Base-by-base conservation (phyloP, 257 asterid species). In the Plantago elongata region DNA sequence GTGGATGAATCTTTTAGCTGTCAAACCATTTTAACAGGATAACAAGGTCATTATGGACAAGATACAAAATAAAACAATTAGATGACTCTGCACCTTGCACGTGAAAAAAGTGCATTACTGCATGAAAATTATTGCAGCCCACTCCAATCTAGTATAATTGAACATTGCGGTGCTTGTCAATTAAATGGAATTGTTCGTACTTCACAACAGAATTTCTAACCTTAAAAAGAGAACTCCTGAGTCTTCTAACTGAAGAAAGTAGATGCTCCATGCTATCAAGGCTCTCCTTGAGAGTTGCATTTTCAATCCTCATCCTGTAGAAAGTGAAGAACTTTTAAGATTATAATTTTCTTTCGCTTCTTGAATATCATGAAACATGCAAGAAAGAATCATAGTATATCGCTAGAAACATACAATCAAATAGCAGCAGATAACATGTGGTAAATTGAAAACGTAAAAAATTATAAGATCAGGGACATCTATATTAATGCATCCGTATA, bases 201-300 rank as follows among this genome's bases (percentile, higher is more conserved):
- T 34, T 34, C 40, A 34, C 40, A 4, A 5, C 27, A 45, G 49
- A 47, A 73, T 57, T 9, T 15, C 54, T 63, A 64, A 91, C 98
- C 98, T 92, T 82, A 54, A 73, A 46, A 43, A 92, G 99, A 42
- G 88, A 77, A 58, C 70, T 68, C 48, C 84, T 93, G 57, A 86
- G 97, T 74, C 90, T 77, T 29, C 87, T 75, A 50, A 89, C 81
- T 10, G 96, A 87, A 72, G 88, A 73, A 49, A 82, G 89, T 64
- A 92, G 84, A 74, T 89, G 91, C 75, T 89, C 96, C 99, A 89
- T 92, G 62, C 86, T 89, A 62, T 79, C 97, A 64, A 93, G 76
- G 81, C 95, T 89, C 85, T 93, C 99, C 77, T 77, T 89, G 5
- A 93, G 82, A n/a, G 95, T 89, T 42, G 96, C 97, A 69, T 89